Conservation (phyloP, 371 early-diverging fungal species). For the Coemansia sp. region DNA sequence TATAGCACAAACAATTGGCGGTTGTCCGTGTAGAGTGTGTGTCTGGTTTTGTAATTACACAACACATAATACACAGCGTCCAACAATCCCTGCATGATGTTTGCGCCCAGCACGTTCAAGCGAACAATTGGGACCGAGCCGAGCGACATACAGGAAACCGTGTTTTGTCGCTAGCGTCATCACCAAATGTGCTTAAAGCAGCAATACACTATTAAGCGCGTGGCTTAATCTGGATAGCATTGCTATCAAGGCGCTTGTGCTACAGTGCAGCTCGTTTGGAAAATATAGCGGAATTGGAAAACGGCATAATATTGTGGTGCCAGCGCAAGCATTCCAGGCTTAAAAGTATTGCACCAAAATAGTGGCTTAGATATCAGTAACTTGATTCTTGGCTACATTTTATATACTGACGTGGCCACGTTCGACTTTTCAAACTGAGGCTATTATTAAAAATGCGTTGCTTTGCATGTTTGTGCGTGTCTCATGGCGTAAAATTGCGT, state of each 20-base stretch:
- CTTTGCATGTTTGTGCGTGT: neutral
- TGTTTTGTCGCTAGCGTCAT: constrained; percentile 21
- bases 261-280: constrained; percentile 6
- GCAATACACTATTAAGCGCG: constrained; percentile 7
- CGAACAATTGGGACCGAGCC: constrained; percentile 19
- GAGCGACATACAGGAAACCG: constrained; percentile 13
- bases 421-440: neutral
- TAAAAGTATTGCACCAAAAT: neutral
- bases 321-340: neutral
- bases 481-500: neutral
- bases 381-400: neutral
- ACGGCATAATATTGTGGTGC: constrained; percentile 16
- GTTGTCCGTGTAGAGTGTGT: no score
- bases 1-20: no score
- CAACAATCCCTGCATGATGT: neutral
- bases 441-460: neutral
- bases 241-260: neutral
- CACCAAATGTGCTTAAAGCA: constrained; percentile 15
- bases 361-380: neutral
- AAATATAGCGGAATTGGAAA: neutral
- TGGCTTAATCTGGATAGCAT: constrained; percentile 1
- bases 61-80: no score
- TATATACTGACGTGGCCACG: neutral
- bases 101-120: constrained; percentile 24
- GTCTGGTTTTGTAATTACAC: no score